phyloP scores from a whole-genome alignment of 2,329 filamentous ascomycete genomes.

The Bipolaris oryzae region DNA sequence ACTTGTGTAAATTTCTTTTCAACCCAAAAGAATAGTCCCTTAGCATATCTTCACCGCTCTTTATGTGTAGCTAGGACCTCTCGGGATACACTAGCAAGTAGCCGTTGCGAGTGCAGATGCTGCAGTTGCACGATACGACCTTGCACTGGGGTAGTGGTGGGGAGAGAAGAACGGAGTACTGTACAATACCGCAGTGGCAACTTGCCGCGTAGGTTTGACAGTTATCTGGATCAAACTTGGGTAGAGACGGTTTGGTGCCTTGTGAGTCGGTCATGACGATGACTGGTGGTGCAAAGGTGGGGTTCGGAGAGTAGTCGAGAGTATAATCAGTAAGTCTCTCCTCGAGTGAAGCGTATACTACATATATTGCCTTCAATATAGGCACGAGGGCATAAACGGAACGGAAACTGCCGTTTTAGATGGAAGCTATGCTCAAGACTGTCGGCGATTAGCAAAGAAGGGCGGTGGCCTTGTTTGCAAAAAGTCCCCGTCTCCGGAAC shows the following conservation, averaged over 20 bases:
- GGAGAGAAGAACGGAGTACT: constrained; percentile 56
- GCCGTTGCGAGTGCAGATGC: constrained; percentile 57
- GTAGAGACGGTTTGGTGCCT: neutral
- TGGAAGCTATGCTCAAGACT: neutral
- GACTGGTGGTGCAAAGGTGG: constrained; percentile 9
- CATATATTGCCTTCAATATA: constrained; percentile 16
- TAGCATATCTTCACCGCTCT: constrained; percentile 32
- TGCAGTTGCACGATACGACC: constrained; percentile 60
- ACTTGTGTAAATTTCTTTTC: constrained; percentile 35
- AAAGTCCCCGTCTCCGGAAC: constrained; percentile 8
- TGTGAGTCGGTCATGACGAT: constrained; percentile 1
- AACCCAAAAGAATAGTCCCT: constrained; percentile 34
- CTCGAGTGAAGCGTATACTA: constrained; percentile 7
- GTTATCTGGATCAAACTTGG: neutral
- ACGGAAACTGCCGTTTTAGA: neutral
- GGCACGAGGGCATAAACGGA: constrained; percentile 1
- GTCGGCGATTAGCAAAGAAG: neutral
- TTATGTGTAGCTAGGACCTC: constrained; percentile 30
- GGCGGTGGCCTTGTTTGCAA: neutral
- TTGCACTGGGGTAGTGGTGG: constrained; percentile 56
- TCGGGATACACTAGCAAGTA: constrained; percentile 56
- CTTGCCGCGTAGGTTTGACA: constrained; percentile 37
- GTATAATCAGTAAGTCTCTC: neutral
- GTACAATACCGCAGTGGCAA: constrained; percentile 62
- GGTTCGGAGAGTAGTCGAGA: constrained; percentile 1